These are phyloP conservation scores for Colletotrichum tabaci DNA, from an alignment of 2,329 filamentous ascomycete species.

Conservation along the genomic window DNA sequence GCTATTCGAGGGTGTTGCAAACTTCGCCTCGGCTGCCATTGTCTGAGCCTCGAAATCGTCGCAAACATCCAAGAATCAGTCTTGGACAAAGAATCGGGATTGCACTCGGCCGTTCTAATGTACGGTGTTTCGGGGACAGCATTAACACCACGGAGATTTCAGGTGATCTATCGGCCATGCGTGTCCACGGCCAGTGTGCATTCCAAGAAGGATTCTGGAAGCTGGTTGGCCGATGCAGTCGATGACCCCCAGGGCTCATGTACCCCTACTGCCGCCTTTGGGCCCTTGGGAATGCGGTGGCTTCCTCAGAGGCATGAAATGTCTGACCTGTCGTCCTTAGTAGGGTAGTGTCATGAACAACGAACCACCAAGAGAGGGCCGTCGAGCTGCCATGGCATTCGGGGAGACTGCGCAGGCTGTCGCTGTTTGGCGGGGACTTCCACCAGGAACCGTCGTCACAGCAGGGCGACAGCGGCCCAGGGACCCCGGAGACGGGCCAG, in stretches of 20 bases:
- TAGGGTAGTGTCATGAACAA: not conserved
- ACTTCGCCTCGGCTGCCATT: not conserved
- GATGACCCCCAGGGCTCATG: not conserved
- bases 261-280: conserved; percentile 9
- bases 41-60: not conserved
- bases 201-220: conserved; percentile 1
- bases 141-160: conserved; percentile 9
- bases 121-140: not conserved
- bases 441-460: conserved; percentile 26
- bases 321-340: conserved; percentile 9
- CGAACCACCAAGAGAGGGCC: conserved; percentile 13
- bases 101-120: conserved; percentile 21
- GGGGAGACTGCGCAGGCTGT: not conserved
- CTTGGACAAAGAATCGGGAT: conserved; percentile 2
- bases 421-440: conserved; percentile 12
- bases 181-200: conserved; percentile 8
- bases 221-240: conserved; percentile 19
- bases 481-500: conserved; percentile 10
- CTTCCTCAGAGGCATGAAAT: not conserved
- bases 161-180: conserved; percentile 29
- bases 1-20: conserved; percentile 2
- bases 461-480: conserved; percentile 20
- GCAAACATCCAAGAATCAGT: not conserved
- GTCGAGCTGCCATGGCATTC: conserved; percentile 18
- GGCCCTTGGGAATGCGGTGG: conserved; percentile 5